Evolutionary conservation across 177 flowering plant genomes (phyloP).

Genomic region (Vitis hybrid): DNA sequence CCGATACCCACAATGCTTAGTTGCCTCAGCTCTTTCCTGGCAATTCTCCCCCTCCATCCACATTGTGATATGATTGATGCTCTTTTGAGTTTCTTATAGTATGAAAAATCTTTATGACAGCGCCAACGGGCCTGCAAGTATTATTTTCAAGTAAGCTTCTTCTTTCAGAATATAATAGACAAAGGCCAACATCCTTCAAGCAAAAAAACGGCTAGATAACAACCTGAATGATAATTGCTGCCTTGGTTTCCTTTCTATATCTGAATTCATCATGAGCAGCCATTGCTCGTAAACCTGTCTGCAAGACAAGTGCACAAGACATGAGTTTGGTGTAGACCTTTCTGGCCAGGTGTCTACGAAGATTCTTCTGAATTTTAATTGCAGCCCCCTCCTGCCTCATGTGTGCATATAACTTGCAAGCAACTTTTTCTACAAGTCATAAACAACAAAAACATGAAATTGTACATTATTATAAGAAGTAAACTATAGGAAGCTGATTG

Average conservation of each 20-base stretch:
- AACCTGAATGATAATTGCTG: constrained; percentile 62
- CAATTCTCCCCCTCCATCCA: constrained; percentile 41
- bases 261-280: constrained; percentile 52
- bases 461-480: background rate
- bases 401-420: constrained; percentile 40
- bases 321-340: constrained; percentile 36
- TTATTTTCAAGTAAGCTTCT: background rate
- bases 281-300: constrained; percentile 52
- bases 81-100: constrained; percentile 31
- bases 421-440: constrained; percentile 41
- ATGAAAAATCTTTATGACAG: constrained; percentile 24
- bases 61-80: constrained; percentile 32
- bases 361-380: constrained; percentile 48
- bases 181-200: constrained; percentile 1
- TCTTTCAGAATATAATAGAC: background rate
- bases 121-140: constrained; percentile 38
- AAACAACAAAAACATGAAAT: background rate
- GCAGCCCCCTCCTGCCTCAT: constrained; percentile 53
- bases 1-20: constrained; percentile 25
- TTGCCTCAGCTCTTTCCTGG: constrained; percentile 29
- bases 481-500: background rate
- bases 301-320: constrained; percentile 42
- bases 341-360: constrained; percentile 38
- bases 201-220: background rate
- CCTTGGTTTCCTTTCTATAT: constrained; percentile 43